A percentile compares a stretch with the other conserved stretches of the same genome.
Evolutionary conservation across 768 basidiomycete species (phyloP).

Genomic region (Amanita subjunquillea): DNA sequence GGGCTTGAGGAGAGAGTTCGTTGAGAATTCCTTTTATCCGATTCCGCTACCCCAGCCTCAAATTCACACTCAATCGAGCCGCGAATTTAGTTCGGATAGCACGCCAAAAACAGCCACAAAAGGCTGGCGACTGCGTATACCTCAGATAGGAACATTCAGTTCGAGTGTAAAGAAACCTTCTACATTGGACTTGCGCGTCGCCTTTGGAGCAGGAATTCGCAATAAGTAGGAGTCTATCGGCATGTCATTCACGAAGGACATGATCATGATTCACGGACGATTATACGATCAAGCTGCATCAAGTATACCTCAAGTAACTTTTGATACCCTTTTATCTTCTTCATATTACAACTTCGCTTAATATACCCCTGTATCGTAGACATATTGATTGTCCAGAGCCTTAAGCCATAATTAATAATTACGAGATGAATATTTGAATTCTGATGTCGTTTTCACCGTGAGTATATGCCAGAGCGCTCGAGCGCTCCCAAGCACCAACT

Average conservation of each 20-base stretch:
- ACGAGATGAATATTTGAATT: too few relatives aligned
- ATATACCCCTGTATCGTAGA: too few relatives aligned
- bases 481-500: too few relatives aligned
- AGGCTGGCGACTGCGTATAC: neutral
- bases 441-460: too few relatives aligned
- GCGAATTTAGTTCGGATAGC: neutral
- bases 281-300: neutral
- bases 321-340: neutral
- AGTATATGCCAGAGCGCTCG: too few relatives aligned
- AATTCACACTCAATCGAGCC: neutral
- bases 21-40: conserved; percentile 23
- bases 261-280: neutral
- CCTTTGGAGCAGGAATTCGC: neutral
- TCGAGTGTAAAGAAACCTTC: neutral
- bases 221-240: neutral
- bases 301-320: too few relatives aligned
- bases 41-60: conserved; percentile 2
- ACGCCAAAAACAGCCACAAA: neutral
- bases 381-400: too few relatives aligned
- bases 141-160: neutral
- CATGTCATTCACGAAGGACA: neutral
- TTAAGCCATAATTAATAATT: too few relatives aligned
- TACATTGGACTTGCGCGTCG: neutral
- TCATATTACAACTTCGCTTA: too few relatives aligned
- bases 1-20: conserved; percentile 17